Evolutionary conservation across 768 basidiomycete genomes (phyloP).

Genomic region (Trametes coccinea): DNA sequence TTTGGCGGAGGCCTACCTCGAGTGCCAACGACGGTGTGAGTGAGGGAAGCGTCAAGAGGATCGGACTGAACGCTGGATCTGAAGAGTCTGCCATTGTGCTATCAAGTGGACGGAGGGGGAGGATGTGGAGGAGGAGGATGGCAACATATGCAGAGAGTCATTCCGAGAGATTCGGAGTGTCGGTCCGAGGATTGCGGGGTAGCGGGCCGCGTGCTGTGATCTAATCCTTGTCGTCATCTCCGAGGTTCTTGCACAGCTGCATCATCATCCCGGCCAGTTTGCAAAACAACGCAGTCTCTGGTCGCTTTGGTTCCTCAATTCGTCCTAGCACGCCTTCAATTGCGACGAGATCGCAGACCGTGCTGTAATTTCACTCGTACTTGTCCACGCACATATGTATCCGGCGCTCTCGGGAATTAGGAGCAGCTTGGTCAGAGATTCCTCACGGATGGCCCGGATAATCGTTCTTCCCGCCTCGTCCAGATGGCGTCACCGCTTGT

Average conservation of each 20-base stretch:
- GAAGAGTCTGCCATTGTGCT: conserved; percentile 12
- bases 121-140: neutral
- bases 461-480: neutral
- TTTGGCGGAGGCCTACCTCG: conserved; percentile 44
- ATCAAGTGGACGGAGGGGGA: neutral
- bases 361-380: too few relatives aligned
- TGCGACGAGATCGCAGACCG: too few relatives aligned
- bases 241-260: neutral
- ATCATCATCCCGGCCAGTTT: too few relatives aligned
- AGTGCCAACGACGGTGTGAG: conserved; percentile 59
- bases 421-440: neutral
- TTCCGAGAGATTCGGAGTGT: conserved; percentile 3
- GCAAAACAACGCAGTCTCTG: too few relatives aligned
- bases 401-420: too few relatives aligned
- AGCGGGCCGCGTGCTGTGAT: neutral
- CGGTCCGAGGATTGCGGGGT: neutral
- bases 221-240: conserved; percentile 10
- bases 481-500: neutral
- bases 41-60: conserved; percentile 54
- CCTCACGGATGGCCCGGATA: neutral
- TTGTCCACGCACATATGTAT: too few relatives aligned
- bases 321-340: too few relatives aligned
- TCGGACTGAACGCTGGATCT: conserved; percentile 43
- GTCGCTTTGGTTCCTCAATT: too few relatives aligned
- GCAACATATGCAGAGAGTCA: neutral